Evolutionary conservation across 1,284 basidiomycete genomes (phyloP), one percentile per base, ranked within the genome.

Genomic region (Fistulinella cinereoalba): DNA sequence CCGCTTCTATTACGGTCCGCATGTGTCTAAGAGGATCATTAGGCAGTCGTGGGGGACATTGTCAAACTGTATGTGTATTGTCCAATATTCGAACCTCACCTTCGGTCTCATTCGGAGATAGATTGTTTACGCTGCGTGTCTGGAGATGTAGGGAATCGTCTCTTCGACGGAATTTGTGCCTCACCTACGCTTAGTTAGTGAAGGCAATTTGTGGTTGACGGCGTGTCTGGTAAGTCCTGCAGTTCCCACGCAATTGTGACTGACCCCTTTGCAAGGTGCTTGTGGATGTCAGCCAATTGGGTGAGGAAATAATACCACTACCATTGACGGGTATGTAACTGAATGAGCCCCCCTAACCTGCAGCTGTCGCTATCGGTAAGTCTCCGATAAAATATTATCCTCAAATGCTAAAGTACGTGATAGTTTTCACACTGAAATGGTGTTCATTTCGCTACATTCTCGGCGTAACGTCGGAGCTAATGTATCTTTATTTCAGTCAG

Each of bases 121-220:
- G 83, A 23, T 76, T 76, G 49, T 86, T 85, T 50, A 76, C 72
- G 1, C 64, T 83, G 55, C 76, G 84, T 28, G 82, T 87, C 40
- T 86, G 81, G 81, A 68, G 83, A 66, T 87, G 83, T 87, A 59
- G 63, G 81, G 38, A 21, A 43, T 24, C 6, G 25, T 12, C 25
- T 12, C 18, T 22, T 32, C 21, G 10, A 33, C 52, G 23, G 49
- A 48, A 42, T 46, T 41, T 15, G 25, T 16, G 44, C n/a, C n/a
- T n/a, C n/a, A n/a, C n/a, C n/a, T n/a, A n/a, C 16, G 41, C 12
- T 52, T 47, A 86, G 84, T 86, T 56, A 85, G 84, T 66, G 68
- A 74, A 40, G 69, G 71, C 22, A 86, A 85, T 51, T 57, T 73
- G 19, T 71, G 60, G 48, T 70, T 84, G 21, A 81, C 80, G 0